These are phyloP conservation scores for Aspergillus nomiae DNA, from an alignment of 2,329 filamentous ascomycete genomes.

Conservation along the genomic window DNA sequence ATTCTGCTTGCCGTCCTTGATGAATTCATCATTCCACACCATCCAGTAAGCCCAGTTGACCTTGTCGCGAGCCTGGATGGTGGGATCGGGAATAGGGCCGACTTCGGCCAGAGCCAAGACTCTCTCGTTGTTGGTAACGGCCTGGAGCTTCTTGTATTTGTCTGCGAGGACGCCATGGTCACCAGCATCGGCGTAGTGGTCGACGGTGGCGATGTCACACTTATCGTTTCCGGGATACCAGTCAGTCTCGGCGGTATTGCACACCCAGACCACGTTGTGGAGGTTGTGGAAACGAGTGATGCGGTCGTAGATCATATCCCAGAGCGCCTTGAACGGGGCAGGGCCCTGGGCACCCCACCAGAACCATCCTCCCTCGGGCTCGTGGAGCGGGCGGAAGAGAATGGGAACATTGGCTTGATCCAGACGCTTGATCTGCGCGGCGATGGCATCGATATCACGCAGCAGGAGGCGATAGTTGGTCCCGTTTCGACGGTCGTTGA, in stretches of 20 bases:
- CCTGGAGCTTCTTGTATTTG: slow-evolving; percentile 6
- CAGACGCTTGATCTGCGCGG: slow-evolving; percentile 7
- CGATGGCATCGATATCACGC: slow-evolving; percentile 13
- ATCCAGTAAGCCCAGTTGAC: slow-evolving; percentile 7
- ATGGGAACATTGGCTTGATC: slow-evolving; percentile 3
- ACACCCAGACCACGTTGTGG: slow-evolving; percentile 14
- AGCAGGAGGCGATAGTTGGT: slow-evolving; percentile 13
- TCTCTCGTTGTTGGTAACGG: neutral
- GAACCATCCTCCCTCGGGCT: slow-evolving; percentile 4
- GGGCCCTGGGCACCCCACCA: slow-evolving; percentile 6
- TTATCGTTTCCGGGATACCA: slow-evolving; percentile 16
- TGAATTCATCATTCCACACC: slow-evolving; percentile 7
- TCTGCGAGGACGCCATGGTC: slow-evolving; percentile 9
- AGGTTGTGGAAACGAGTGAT: slow-evolving; percentile 9
- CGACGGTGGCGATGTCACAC: slow-evolving; percentile 12
- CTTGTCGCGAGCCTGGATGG: neutral
- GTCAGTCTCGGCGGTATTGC: slow-evolving; percentile 6
- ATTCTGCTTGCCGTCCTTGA: slow-evolving; percentile 8
- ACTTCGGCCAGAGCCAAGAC: slow-evolving; percentile 6
- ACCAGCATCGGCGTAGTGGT: slow-evolving; percentile 8
- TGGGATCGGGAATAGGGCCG: slow-evolving; percentile 5
- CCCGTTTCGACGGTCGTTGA: slow-evolving; percentile 4
- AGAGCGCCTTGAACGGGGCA: slow-evolving; percentile 10
- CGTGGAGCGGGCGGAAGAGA: slow-evolving; percentile 10
- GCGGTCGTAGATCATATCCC: slow-evolving; percentile 10